Percentiles rank a stretch among this genome's conserved stretches.
phyloP scores from a whole-genome alignment of 192 early-diverging fungal species.

The Dispira simplex region DNA sequence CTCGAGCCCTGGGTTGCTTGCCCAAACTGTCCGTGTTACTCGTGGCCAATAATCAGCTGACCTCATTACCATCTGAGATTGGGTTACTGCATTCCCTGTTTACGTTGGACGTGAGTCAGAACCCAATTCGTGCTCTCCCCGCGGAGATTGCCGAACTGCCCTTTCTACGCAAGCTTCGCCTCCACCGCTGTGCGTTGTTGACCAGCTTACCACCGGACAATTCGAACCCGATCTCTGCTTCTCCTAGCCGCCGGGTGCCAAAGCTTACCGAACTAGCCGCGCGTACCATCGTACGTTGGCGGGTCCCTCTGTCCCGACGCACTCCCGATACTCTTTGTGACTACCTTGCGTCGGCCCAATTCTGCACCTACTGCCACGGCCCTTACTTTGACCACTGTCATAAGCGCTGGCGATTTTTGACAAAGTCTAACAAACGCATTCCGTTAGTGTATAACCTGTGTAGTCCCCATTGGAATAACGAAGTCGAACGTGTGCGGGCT shows the following conservation, averaged over 20 bases:
- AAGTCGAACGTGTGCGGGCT: slow-evolving; percentile 42
- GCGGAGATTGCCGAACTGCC: slow-evolving; percentile 57
- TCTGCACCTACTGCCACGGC: slow-evolving; percentile 62
- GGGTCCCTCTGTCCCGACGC: slow-evolving; percentile 34
- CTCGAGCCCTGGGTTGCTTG: slow-evolving; percentile 39
- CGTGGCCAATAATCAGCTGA: slow-evolving; percentile 41
- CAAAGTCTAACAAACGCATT: slow-evolving; percentile 33
- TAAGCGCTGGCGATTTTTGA: slow-evolving; percentile 41
- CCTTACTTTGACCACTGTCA: slow-evolving; percentile 56
- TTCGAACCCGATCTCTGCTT: neutral
- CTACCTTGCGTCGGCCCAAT: slow-evolving; percentile 39
- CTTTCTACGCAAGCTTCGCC: slow-evolving; percentile 37
- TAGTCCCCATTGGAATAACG: slow-evolving; percentile 55
- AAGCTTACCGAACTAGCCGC: slow-evolving; percentile 63
- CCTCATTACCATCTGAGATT: slow-evolving; percentile 43
- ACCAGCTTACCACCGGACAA: slow-evolving; percentile 22
- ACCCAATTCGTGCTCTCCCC: slow-evolving; percentile 47
- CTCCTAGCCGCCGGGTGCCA: slow-evolving; percentile 32
- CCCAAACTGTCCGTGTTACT: slow-evolving; percentile 47
- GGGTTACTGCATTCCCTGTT: slow-evolving; percentile 40
- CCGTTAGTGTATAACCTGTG: slow-evolving; percentile 60
- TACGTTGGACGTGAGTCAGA: slow-evolving; percentile 47
- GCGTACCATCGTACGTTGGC: slow-evolving; percentile 47
- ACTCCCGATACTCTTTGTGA: slow-evolving; percentile 36
- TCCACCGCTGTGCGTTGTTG: slow-evolving; percentile 37